Conservation (phyloP, 768 basidiomycete species). For the Trametes cinnabarina region DNA sequence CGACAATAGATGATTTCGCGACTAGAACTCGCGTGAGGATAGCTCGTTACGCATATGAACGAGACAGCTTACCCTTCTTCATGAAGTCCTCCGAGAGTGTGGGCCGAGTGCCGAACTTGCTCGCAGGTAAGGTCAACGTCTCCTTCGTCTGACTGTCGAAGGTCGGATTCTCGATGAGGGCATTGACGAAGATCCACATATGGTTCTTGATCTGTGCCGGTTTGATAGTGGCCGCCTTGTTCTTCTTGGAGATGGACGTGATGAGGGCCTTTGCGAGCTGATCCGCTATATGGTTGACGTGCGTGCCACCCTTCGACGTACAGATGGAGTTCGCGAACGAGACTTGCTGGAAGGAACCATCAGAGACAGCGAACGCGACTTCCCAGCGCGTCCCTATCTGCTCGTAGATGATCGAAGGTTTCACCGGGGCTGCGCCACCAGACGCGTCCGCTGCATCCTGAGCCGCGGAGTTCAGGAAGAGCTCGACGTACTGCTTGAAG, state of each 20-base stretch:
- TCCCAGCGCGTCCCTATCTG: conserved; percentile 85
- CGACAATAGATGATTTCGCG: conserved; percentile 83
- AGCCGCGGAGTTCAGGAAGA: conserved; percentile 81
- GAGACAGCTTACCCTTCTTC: conserved; percentile 73
- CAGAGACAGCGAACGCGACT: conserved; percentile 90
- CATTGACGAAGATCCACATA: conserved; percentile 98
- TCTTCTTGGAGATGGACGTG: conserved; percentile 88
- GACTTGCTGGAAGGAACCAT: conserved; percentile 89
- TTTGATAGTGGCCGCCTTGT: conserved; percentile 94
- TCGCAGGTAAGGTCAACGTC: conserved; percentile 78
- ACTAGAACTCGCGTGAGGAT: conserved; percentile 45
- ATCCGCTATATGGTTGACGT: conserved; percentile 82
- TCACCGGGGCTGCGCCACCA: conserved; percentile 75
- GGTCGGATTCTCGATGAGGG: conserved; percentile 93
- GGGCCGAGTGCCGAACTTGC: conserved; percentile 91
- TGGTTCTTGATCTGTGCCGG: conserved; percentile 93
- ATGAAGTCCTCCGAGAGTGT: conserved; percentile 86
- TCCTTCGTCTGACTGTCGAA: conserved; percentile 99
- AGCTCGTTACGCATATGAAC: neutral
- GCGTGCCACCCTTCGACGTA: conserved; percentile 94
- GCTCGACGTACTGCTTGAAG: conserved; percentile 96
- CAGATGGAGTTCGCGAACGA: conserved; percentile 98
- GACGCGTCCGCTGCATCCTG: conserved; percentile 66
- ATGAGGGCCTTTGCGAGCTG: conserved; percentile 86
- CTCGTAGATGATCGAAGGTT: conserved; percentile 83